Evolutionary conservation across 208 protist genomes (phyloP), one percentile per base, ranked within the genome.

Genomic region (Crithidia mellificae): DNA sequence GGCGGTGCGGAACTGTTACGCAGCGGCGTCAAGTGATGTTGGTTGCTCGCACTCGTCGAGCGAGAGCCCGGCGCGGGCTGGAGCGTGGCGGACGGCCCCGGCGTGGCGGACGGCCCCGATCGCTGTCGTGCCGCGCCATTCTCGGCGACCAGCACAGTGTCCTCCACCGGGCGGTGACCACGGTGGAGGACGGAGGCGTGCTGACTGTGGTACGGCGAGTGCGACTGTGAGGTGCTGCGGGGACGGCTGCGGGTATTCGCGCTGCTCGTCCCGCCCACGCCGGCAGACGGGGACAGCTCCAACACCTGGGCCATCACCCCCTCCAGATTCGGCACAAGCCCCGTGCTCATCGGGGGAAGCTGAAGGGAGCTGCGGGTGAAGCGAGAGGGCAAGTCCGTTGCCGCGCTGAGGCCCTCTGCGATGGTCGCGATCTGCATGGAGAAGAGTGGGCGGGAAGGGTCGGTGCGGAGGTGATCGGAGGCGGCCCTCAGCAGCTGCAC

Each of bases 351-450:
- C 3, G 54, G 41, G 1, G 83, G 76, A 20, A 90, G 54, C 34
- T 82, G 62, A 58, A 91, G 70, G 12, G 80, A 85, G 32, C 66
- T 65, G 47, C 71, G 53, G 14, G 85, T 86, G 51, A 91, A 87
- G 44, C 59, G 52, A 15, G 71, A 74, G 12, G 85, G 84, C 51
- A 87, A 80, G 20, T 85, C 70, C 1, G 79, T 68, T 2, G 49
- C 50, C 6, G 78, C 70, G 63, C 80, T 73, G 6, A 95, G 43
- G 19, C 74, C 85, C 47, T 92, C 84, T 0, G 90, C 90, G 27
- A 95, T 82, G 20, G 90, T 95, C 14, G 87, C 90, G 47, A 95
- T 84, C 71, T 95, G 90, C 80, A 95, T 88, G 3, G 90, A 91
- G 68, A 90, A 91, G 24, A 95, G 61, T 7, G 90, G 76, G 17